Conservation (phyloP, 208 protist species). For the Crithidia thermophila region DNA sequence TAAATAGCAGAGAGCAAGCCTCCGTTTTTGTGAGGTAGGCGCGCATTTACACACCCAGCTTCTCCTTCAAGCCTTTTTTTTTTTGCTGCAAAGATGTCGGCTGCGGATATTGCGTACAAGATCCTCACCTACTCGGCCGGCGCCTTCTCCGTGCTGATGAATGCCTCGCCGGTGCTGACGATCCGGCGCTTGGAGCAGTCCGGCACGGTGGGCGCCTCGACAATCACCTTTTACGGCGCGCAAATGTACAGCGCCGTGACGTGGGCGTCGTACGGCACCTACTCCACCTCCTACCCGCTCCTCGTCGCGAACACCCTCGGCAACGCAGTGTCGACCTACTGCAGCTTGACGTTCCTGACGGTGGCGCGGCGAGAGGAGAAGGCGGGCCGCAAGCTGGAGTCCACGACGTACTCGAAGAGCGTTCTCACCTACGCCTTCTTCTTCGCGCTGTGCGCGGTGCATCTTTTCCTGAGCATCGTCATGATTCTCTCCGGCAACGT, state of each 20-base stretch:
- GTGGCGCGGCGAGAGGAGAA: slow-evolving; percentile 55
- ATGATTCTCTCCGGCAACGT: slow-evolving; percentile 32
- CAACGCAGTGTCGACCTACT: slow-evolving; percentile 64
- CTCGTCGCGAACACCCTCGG: slow-evolving; percentile 56
- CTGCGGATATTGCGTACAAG: slow-evolving; percentile 35
- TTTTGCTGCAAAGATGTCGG: slow-evolving; percentile 19
- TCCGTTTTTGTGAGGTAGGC: too few species aligned
- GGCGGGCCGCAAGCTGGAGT: slow-evolving; percentile 40
- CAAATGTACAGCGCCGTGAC: slow-evolving; percentile 55
- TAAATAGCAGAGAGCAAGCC: too few species aligned
- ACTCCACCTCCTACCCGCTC: slow-evolving; percentile 39
- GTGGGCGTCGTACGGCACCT: slow-evolving; percentile 66
- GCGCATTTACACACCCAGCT: too few species aligned
- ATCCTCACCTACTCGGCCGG: slow-evolving; percentile 53
- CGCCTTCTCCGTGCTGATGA: slow-evolving; percentile 54
- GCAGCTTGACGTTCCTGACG: slow-evolving; percentile 54
- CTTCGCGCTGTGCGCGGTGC: slow-evolving; percentile 27
- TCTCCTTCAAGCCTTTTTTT: too few species aligned
- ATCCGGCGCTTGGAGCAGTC: slow-evolving; percentile 49
- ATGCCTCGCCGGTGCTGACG: slow-evolving; percentile 49
- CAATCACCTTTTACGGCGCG: slow-evolving; percentile 62
- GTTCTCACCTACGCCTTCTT: slow-evolving; percentile 45
- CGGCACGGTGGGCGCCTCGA: slow-evolving; percentile 52
- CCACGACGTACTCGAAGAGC: slow-evolving; percentile 59
- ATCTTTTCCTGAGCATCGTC: slow-evolving; percentile 37